Base-by-base conservation (phyloP, 768 basidiomycete genomes). In the Pholiota microspora region DNA sequence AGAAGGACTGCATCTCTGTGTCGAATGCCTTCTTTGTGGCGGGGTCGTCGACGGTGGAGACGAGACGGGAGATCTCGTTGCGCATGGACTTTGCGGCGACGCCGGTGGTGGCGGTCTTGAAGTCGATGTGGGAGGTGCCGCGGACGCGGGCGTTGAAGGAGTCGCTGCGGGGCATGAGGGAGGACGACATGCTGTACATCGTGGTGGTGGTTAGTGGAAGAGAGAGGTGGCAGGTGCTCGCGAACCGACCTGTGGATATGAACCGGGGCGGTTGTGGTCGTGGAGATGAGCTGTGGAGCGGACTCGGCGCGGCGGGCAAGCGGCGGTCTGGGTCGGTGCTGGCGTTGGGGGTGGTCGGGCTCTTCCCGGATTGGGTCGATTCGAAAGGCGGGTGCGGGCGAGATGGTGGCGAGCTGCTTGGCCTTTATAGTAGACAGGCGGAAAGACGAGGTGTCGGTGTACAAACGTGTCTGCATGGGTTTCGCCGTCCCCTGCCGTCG, bases 71-170 rank as follows among this genome's bases (percentile, higher is more conserved):
- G 75, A 99, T 88, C 78, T 98, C 97, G 70, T 98, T 97, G 78
- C 94, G 87, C 96, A 98, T 98, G 53, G 94, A 80, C 78, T 97
- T 98, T 62, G 92, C 89, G 24, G 92, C 89, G 60, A 94, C 88
- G 61, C 92, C 93, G 51, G 93, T 94, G 49, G 85, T 95, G 59
- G 96, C 96, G n/a, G 93, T 95, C 80, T 95, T 94, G 85, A 96
- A 96, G 75, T 98, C 90, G 77, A 92, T 86, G 70, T 92, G 88
- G 62, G 82, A 85, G 51, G 85, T 83, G 61, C 89, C 89, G 55
- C 89, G 84, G 51, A 81, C 82, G 58, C 89, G 86, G 66, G 84
- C 78, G 61, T 79, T 83, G 81, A 88, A 76, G 54, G 87, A 80
- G 59, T 90, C 86, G 65, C 70, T 71, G 61, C 83, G 80, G 50